phyloP scores from a whole-genome alignment of 192 early-diverging fungal species.

The Podila verticillata region DNA sequence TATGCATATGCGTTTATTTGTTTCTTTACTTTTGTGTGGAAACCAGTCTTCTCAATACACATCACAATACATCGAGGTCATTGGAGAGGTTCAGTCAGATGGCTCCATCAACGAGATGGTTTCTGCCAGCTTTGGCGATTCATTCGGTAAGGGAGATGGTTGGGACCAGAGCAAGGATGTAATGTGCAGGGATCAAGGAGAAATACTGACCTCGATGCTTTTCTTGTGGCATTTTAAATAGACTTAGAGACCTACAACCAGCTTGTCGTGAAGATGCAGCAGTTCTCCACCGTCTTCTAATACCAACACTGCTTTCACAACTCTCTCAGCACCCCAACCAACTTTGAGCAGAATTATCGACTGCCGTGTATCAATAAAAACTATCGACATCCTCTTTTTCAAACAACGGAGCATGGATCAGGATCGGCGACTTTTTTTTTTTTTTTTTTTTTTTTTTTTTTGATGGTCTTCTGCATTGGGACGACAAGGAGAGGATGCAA shows the following conservation, averaged over 20 bases:
- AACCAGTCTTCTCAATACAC: slow-evolving; percentile 29
- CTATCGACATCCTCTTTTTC: not conserved
- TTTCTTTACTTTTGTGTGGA: not conserved
- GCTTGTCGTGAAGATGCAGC: slow-evolving; percentile 20
- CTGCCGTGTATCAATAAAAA: not conserved
- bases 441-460: not conserved
- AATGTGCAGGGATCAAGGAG: not conserved
- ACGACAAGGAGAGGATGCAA: too few relatives aligned
- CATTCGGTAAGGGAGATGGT: slow-evolving; percentile 20
- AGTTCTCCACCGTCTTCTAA: slow-evolving; percentile 34
- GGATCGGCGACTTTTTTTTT: not conserved
- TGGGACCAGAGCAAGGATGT: too few relatives aligned
- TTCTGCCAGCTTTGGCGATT: slow-evolving; percentile 35
- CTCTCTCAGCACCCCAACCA: not conserved
- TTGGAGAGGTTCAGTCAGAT: slow-evolving; percentile 32
- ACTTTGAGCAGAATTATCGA: not conserved
- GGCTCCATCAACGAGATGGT: slow-evolving; percentile 21
- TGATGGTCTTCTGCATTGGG: too few relatives aligned
- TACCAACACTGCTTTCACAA: not conserved
- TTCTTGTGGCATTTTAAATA: not conserved
- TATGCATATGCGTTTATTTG: not conserved
- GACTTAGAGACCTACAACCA: slow-evolving; percentile 38
- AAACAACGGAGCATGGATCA: not conserved
- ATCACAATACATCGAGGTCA: slow-evolving; percentile 36
- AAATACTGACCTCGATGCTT: not conserved